Conservation (phyloP, 805 yeast species). For the Saccharomycopsis fodiens region DNA sequence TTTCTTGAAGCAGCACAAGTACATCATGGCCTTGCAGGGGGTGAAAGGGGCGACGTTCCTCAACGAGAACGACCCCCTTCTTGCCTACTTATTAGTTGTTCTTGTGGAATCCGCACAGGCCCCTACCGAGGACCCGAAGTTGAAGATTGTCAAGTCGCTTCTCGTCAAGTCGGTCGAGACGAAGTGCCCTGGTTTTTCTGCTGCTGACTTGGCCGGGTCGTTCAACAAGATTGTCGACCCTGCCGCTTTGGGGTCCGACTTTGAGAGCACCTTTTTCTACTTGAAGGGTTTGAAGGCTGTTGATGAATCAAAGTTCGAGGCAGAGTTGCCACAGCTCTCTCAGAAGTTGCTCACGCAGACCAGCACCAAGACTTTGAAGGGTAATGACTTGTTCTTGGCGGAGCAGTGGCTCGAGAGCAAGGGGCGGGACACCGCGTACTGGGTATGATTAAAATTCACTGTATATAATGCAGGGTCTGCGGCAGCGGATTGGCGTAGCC, state of each 20-base stretch:
- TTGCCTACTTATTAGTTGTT: constrained; percentile 9
- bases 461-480: too few relatives aligned
- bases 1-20: constrained; percentile 9
- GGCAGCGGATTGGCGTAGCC: too few relatives aligned
- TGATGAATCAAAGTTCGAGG: neutral
- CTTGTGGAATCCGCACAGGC: constrained; percentile 2
- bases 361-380: neutral
- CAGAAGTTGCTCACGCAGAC: neutral
- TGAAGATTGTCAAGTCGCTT: constrained; percentile 8
- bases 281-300: constrained; percentile 9
- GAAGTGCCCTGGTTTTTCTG: constrained; percentile 8
- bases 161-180: constrained; percentile 11
- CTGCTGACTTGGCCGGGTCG: constrained; percentile 3
- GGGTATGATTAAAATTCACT: too few relatives aligned
- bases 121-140: constrained; percentile 4
- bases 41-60: constrained; percentile 9
- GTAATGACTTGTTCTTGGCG: neutral
- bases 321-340: neutral
- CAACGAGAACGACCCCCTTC: constrained; percentile 1
- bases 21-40: constrained; percentile 16
- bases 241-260: neutral
- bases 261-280: constrained; percentile 4
- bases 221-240: neutral
- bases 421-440: neutral
- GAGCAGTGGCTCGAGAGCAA: neutral